phyloP scores from a whole-genome alignment of 345 rosid genomes.

The Gossypium anomalum region DNA sequence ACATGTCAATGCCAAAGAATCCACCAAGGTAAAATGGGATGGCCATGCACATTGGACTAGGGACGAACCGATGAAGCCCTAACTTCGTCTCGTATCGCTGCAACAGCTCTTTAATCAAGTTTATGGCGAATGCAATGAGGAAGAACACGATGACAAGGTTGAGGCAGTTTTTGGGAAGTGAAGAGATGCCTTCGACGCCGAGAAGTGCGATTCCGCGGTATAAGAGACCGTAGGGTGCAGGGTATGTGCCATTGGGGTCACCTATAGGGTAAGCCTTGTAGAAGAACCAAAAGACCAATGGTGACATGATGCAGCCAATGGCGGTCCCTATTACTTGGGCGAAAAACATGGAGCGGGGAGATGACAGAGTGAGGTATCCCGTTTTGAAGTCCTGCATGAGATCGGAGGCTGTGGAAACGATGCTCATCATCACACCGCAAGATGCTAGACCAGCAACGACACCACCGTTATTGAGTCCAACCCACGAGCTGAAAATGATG shows the following conservation, averaged over 20 bases:
- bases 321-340: constrained; percentile 79
- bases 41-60: constrained; percentile 94
- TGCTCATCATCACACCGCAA: constrained; percentile 95
- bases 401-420: constrained; percentile 94
- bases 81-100: constrained; percentile 29
- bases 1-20: constrained; percentile 87
- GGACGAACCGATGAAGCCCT: constrained; percentile 47
- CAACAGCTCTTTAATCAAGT: constrained; percentile 33
- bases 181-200: constrained; percentile 57
- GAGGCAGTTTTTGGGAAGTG: constrained; percentile 76
- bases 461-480: constrained; percentile 59
- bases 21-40: constrained; percentile 90
- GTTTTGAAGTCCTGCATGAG: constrained; percentile 93
- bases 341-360: constrained; percentile 83
- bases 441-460: constrained; percentile 74
- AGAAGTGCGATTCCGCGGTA: constrained; percentile 79
- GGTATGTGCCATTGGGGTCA: constrained; percentile 55
- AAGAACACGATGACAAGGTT: constrained; percentile 50
- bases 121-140: constrained; percentile 37
- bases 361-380: constrained; percentile 81
- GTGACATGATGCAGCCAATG: constrained; percentile 60
- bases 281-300: constrained; percentile 82
- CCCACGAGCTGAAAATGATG: constrained; percentile 77
- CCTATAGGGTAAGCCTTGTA: constrained; percentile 72
- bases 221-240: constrained; percentile 67